A percentile compares a stretch with the other conserved stretches of the same genome.
phyloP scores from a whole-genome alignment of 148 eudicot genomes.

The Rhododendron simsii region DNA sequence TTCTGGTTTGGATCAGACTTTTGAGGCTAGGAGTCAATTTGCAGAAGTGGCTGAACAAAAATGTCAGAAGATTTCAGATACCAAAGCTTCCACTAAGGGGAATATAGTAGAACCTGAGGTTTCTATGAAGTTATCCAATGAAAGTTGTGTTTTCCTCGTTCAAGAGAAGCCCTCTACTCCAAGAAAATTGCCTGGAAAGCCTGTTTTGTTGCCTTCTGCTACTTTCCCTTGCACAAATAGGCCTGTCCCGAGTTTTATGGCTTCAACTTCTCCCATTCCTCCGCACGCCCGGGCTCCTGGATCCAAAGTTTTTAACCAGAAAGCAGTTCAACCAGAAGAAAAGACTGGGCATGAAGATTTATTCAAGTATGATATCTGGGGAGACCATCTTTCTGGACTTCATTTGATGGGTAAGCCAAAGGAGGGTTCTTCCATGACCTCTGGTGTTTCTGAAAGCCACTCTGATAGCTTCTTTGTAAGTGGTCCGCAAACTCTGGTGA shows the following conservation, averaged over 20 bases:
- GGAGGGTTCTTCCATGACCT: constrained; percentile 17
- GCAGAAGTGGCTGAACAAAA: constrained; percentile 4
- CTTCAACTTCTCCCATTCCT: constrained; percentile 38
- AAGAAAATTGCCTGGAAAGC: constrained; percentile 25
- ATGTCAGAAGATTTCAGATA: constrained; percentile 17
- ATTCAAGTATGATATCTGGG: constrained; percentile 79
- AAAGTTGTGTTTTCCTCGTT: constrained; percentile 2
- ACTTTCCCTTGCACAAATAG: constrained; percentile 44
- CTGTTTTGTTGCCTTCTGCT: constrained; percentile 53
- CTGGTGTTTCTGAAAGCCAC: constrained; percentile 28
- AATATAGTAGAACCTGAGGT: constrained; percentile 15
- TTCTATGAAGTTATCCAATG: constrained; percentile 20
- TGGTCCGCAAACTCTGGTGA: constrained; percentile 52
- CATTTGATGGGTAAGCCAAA: constrained; percentile 28
- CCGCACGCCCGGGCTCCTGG: constrained; percentile 77
- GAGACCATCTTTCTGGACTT: constrained; percentile 64
- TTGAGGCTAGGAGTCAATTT: constrained; percentile 21
- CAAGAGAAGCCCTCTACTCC: constrained; percentile 28
- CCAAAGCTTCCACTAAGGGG: constrained; percentile 17
- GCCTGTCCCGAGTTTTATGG: constrained; percentile 15
- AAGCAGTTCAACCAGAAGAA: constrained; percentile 28
- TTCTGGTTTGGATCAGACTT: constrained; percentile 22
- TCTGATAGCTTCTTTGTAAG: constrained; percentile 70
- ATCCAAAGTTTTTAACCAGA: constrained; percentile 31
- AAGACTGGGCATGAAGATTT: constrained; percentile 28